These are phyloP conservation scores for Saturnispora diversa DNA, from an alignment of 805 yeast genomes.

Conservation along the genomic window DNA sequence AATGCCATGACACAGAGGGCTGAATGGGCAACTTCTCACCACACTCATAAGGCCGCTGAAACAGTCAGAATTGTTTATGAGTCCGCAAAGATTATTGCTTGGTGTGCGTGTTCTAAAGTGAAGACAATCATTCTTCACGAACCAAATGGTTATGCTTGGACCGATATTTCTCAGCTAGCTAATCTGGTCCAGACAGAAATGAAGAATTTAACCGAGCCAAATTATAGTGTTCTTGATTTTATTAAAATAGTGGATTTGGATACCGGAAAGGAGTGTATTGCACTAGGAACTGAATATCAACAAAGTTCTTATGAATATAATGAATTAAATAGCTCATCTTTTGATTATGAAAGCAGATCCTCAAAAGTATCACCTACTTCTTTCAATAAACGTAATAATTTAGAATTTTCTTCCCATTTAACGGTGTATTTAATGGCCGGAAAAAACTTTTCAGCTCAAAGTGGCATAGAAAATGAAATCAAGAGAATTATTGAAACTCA, in stretches of 20 bases:
- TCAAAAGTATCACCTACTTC: background rate
- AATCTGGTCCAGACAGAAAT: conserved; percentile 25
- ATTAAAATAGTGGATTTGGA: conserved; percentile 21
- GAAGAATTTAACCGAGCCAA: conserved; percentile 16
- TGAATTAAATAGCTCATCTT: background rate
- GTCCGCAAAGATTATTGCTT: conserved; percentile 28
- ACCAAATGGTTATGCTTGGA: conserved; percentile 26
- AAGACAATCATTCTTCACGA: conserved; percentile 23
- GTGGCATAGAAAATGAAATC: background rate
- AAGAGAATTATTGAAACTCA: conserved; percentile 3
- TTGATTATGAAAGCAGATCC: background rate
- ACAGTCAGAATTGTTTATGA: conserved; percentile 32
- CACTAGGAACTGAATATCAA: no score
- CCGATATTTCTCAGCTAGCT: conserved; percentile 19
- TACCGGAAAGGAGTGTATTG: conserved; percentile 8
- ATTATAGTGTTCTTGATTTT: conserved; percentile 15
- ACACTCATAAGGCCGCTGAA: conserved; percentile 36
- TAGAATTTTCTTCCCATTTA: conserved; percentile 8
- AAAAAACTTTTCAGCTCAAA: conserved; percentile 3
- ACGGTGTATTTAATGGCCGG: conserved; percentile 18
- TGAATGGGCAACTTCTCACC: conserved; percentile 34
- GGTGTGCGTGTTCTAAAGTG: conserved; percentile 25
- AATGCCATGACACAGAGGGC: conserved; percentile 28
- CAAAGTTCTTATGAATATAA: no score
- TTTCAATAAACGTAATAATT: no score